These are phyloP conservation scores for Aspergillus fumigatiaffinis DNA, from an alignment of 2,329 filamentous ascomycete species.

Conservation along the genomic window DNA sequence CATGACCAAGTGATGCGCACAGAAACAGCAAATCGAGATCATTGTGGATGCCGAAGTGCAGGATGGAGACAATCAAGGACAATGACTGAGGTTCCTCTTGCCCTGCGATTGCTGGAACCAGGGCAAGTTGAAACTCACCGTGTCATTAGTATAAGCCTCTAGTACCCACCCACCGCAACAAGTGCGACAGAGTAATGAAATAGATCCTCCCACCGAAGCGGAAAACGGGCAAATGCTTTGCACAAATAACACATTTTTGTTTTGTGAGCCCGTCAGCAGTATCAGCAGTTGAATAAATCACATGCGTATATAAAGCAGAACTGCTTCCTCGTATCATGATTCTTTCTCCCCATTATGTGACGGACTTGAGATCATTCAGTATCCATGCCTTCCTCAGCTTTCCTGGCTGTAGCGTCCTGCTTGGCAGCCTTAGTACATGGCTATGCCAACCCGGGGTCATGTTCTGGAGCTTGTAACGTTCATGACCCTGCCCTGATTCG, in stretches of 20 bases:
- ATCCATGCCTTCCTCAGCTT: neutral
- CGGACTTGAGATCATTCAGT: neutral
- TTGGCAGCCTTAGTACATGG: constrained; percentile 17
- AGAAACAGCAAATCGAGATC: too few species aligned
- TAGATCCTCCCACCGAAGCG: neutral
- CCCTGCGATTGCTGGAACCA: neutral
- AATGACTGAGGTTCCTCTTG: neutral
- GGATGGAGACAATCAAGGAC: neutral
- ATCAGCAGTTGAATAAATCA: too few species aligned
- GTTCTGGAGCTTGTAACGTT: constrained; percentile 29
- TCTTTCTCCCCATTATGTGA: neutral
- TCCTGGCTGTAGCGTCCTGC: neutral
- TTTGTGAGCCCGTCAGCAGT: too few species aligned
- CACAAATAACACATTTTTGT: neutral
- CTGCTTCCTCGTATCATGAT: neutral
- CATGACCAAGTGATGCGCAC: too few species aligned
- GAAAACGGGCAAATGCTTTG: neutral
- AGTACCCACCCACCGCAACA: too few species aligned
- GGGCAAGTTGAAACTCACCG: neutral
- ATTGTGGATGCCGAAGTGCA: too few species aligned
- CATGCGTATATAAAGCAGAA: neutral
- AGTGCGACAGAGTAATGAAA: neutral
- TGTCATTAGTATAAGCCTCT: too few species aligned
- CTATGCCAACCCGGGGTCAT: constrained; percentile 29
- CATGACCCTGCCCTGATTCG: constrained; percentile 50